Percentiles rank a stretch among this genome's conserved stretches.
Conservation (phyloP, 176 grass and related monocot genomes). For the Paspalum notatum region DNA sequence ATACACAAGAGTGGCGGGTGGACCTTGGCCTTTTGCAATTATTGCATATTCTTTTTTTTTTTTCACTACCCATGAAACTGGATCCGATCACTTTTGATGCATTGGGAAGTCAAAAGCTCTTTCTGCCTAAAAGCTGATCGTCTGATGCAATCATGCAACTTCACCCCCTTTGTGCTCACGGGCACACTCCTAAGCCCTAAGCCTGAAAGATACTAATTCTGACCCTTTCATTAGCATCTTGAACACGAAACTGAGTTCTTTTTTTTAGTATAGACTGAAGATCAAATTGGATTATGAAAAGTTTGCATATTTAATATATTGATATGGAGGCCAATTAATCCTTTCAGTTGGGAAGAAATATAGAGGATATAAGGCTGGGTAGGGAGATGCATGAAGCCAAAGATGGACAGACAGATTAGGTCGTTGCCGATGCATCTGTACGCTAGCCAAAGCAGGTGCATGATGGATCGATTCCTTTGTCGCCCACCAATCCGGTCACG, state of each 20-base stretch:
- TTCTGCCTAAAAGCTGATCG: slow-evolving; percentile 24
- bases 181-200: neutral
- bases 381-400: neutral
- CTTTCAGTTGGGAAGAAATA: too few species aligned
- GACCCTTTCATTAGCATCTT: neutral
- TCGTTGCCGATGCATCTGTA: slow-evolving; percentile 19
- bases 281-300: slow-evolving; percentile 1
- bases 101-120: slow-evolving; percentile 4
- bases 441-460: slow-evolving; percentile 34
- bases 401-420: neutral
- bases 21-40: slow-evolving; percentile 46
- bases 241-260: neutral
- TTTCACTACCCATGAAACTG: neutral
- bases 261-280: too few species aligned
- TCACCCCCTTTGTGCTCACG: neutral
- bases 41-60: neutral
- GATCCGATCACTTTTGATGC: slow-evolving; percentile 12
- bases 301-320: too few species aligned
- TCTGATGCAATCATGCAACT: neutral
- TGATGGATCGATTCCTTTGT: slow-evolving; percentile 8
- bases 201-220: neutral
- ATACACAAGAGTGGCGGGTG: slow-evolving; percentile 24
- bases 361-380: too few species aligned
- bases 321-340: too few species aligned
- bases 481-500: slow-evolving; percentile 41